Evolutionary conservation across 768 basidiomycete species (phyloP).

Genomic region (Serendipita sp.): DNA sequence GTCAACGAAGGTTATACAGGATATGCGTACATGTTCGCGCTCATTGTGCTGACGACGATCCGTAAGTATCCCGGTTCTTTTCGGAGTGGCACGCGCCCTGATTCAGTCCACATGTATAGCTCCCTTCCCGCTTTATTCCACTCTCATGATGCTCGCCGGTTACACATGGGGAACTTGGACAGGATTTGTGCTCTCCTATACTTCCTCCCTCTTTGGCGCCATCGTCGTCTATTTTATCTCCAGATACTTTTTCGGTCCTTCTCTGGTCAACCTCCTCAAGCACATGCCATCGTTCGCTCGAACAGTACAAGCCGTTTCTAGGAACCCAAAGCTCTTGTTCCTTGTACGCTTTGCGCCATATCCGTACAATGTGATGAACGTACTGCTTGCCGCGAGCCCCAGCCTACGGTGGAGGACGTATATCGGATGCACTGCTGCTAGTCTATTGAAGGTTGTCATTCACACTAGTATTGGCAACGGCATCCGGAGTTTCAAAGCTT

Average conservation of each 20-base stretch:
- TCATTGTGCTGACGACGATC: slow-evolving; percentile 78
- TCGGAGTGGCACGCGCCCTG: slow-evolving; percentile 15
- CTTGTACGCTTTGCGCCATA: slow-evolving; percentile 86
- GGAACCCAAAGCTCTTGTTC: slow-evolving; percentile 74
- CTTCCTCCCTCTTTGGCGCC: slow-evolving; percentile 72
- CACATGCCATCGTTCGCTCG: slow-evolving; percentile 58
- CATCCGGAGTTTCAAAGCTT: slow-evolving; percentile 68
- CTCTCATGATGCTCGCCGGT: slow-evolving; percentile 79
- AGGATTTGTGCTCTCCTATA: slow-evolving; percentile 77
- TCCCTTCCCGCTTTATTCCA: slow-evolving; percentile 83
- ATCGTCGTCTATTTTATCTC: slow-evolving; percentile 71
- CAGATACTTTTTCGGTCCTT: slow-evolving; percentile 45
- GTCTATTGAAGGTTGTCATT: slow-evolving; percentile 77
- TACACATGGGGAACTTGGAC: slow-evolving; percentile 78
- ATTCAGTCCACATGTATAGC: slow-evolving; percentile 29
- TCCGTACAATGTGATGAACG: slow-evolving; percentile 91
- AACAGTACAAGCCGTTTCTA: slow-evolving; percentile 75
- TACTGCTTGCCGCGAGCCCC: slow-evolving; percentile 75
- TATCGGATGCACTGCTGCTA: slow-evolving; percentile 62
- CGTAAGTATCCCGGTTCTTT: slow-evolving; percentile 38
- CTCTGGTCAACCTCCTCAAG: slow-evolving; percentile 57
- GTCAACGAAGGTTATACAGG: slow-evolving; percentile 57
- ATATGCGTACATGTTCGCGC: slow-evolving; percentile 55
- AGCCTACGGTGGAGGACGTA: slow-evolving; percentile 68
- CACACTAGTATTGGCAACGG: slow-evolving; percentile 80